Evolutionary conservation across 495 filamentous ascomycete species (phyloP).

Genomic region (Lasiosphaeria ovina): DNA sequence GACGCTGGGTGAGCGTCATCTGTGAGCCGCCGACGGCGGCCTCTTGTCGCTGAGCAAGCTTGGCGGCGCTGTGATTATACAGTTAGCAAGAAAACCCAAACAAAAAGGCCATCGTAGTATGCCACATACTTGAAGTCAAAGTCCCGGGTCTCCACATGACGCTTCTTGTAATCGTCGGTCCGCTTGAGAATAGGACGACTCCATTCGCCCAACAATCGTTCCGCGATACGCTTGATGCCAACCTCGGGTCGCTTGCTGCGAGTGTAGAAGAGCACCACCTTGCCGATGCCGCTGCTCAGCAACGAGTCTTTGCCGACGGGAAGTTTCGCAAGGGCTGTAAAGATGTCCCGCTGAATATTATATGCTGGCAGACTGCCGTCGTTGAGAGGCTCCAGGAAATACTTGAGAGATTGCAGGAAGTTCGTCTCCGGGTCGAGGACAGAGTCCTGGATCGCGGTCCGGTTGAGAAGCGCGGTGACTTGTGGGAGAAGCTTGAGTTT

Average conservation of each 20-base stretch:
- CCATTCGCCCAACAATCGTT: conserved; percentile 90
- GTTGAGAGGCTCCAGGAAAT: conserved; percentile 94
- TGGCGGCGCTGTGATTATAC: conserved; percentile 47
- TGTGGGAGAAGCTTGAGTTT: conserved; percentile 95
- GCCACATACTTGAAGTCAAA: conserved; percentile 51
- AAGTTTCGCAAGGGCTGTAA: conserved; percentile 72
- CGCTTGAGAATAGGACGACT: conserved; percentile 92
- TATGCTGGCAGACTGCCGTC: conserved; percentile 92
- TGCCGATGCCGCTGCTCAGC: conserved; percentile 88
- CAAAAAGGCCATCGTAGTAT: background rate
- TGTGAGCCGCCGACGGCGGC: conserved; percentile 38
- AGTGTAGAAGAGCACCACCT: conserved; percentile 94
- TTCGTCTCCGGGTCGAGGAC: conserved; percentile 94
- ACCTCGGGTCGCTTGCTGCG: conserved; percentile 84
- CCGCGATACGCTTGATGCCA: conserved; percentile 87
- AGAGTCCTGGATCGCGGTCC: conserved; percentile 74
- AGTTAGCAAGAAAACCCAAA: conserved; percentile 1
- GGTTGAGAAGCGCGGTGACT: conserved; percentile 82
- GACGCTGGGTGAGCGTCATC: conserved; percentile 45
- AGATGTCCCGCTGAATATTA: conserved; percentile 93
- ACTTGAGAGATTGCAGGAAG: conserved; percentile 88
- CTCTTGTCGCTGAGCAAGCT: conserved; percentile 45
- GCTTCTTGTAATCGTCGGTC: conserved; percentile 87
- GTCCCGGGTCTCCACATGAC: conserved; percentile 56
- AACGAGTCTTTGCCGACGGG: conserved; percentile 88